Evolutionary conservation across 768 basidiomycete species (phyloP).

Genomic region (Boletus rex-veris): DNA sequence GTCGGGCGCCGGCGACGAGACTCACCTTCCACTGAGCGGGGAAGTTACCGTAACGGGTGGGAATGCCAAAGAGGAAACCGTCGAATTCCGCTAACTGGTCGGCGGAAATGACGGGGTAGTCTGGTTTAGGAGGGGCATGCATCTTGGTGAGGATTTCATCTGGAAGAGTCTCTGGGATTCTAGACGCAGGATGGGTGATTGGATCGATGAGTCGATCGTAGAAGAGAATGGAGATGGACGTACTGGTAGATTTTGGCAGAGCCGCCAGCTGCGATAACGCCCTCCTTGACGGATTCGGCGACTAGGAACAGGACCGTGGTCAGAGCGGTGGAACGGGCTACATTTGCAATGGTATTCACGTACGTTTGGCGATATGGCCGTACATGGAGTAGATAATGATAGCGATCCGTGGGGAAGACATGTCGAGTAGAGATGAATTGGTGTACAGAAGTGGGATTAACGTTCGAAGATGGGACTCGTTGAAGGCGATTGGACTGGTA

Average conservation of each 20-base stretch:
- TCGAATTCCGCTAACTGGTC: conserved; percentile 54
- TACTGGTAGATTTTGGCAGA: conserved; percentile 55
- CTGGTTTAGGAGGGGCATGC: conserved; percentile 67
- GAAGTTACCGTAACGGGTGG: conserved; percentile 79
- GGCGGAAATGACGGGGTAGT: conserved; percentile 65
- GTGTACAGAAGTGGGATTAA: not conserved
- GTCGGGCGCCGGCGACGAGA: too few relatives aligned
- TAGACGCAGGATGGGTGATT: conserved; percentile 22
- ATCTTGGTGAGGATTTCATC: conserved; percentile 63
- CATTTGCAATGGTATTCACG: too few relatives aligned
- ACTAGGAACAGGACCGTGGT: conserved; percentile 37
- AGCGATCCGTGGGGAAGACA: conserved; percentile 56
- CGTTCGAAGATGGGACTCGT: not conserved
- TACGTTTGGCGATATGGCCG: conserved; percentile 56
- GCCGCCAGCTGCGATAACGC: conserved; percentile 50
- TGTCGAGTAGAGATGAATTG: conserved; percentile 10
- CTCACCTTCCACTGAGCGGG: conserved; percentile 76
- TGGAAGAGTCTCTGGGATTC: conserved; percentile 77
- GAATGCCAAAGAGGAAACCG: conserved; percentile 72
- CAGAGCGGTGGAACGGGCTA: too few relatives aligned
- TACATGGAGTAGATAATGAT: conserved; percentile 77
- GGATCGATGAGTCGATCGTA: not conserved
- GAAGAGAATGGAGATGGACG: conserved; percentile 14
- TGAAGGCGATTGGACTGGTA: not conserved
- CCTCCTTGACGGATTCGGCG: conserved; percentile 49